Conservation (phyloP, 352 stramenopile genomes). For the Phytopythium aichiense region DNA sequence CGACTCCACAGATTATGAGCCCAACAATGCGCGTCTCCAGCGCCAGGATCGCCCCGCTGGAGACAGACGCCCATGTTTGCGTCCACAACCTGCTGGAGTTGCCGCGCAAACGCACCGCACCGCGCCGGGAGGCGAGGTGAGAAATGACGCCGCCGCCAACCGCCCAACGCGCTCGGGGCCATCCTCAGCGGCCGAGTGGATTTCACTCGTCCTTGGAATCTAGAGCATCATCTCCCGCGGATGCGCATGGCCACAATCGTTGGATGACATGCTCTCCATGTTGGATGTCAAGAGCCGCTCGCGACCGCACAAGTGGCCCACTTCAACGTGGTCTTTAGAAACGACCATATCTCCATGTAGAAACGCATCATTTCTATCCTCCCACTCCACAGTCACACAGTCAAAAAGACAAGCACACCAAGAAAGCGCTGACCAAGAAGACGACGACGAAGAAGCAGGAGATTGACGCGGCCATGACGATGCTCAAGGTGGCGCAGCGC, state of each 20-base stretch:
- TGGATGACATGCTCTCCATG: too few relatives aligned
- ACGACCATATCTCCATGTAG: not conserved
- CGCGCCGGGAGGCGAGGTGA: not conserved
- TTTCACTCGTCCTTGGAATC: too few relatives aligned
- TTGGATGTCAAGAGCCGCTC: too few relatives aligned
- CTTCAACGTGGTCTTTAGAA: not conserved
- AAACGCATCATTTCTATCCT: not conserved
- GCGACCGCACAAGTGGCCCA: not conserved
- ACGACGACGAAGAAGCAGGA: not conserved
- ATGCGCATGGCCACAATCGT: too few relatives aligned
- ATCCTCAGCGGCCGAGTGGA: too few relatives aligned
- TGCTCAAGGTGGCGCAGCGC: not conserved
- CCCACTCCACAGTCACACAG: not conserved
- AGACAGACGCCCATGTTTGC: not conserved
- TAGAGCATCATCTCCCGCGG: too few relatives aligned
- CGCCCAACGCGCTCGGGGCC: too few relatives aligned
- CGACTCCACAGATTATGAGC: not conserved
- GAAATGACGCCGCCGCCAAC: not conserved
- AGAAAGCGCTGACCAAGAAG: too few relatives aligned
- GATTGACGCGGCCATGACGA: not conserved
- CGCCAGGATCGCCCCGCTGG: not conserved
- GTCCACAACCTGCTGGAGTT: not conserved
- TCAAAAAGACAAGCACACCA: not conserved
- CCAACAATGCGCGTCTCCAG: not conserved
- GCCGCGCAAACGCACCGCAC: not conserved